Conservation (phyloP, 2,329 filamentous ascomycete genomes). For the Botrytis tulipae region DNA sequence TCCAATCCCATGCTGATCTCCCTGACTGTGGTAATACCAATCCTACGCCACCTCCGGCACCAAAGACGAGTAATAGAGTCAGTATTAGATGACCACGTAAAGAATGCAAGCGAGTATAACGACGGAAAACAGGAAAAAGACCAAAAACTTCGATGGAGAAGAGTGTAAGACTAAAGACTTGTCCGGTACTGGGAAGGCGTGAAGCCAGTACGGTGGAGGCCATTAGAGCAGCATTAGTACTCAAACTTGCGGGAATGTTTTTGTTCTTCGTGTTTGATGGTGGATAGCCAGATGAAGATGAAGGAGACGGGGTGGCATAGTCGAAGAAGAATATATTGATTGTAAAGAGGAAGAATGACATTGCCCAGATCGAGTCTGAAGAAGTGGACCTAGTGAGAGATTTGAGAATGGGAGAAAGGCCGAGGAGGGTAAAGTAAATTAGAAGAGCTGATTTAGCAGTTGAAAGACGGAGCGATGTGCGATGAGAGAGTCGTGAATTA, state of each 20-base stretch:
- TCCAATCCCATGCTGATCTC: constrained; percentile 46
- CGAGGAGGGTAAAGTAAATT: constrained; percentile 89
- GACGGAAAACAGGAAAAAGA: constrained; percentile 94
- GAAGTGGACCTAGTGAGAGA: constrained; percentile 92
- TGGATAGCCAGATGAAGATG: constrained; percentile 48
- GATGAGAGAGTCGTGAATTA: constrained; percentile 35
- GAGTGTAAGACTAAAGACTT: constrained; percentile 91
- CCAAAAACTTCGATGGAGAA: constrained; percentile 98
- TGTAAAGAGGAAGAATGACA: constrained; percentile 87
- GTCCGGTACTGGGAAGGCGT: constrained; percentile 81
- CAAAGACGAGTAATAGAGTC: constrained; percentile 72
- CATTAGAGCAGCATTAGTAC: constrained; percentile 95
- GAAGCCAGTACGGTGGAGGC: constrained; percentile 91
- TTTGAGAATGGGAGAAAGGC: constrained; percentile 91
- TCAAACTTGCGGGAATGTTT: constrained; percentile 59
- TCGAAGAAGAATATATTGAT: constrained; percentile 99
- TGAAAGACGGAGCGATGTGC: constrained; percentile 62
- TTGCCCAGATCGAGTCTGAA: constrained; percentile 94
- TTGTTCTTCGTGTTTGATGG: constrained; percentile 27
- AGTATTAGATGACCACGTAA: constrained; percentile 78
- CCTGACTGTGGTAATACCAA: constrained; percentile 51
- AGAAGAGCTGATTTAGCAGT: constrained; percentile 90
- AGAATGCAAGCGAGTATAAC: constrained; percentile 77
- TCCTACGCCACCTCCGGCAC: constrained; percentile 76
- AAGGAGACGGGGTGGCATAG: constrained; percentile 60